Base-by-base conservation (phyloP, 129 eudicot genomes). In the Chrysanthemum makinoi region DNA sequence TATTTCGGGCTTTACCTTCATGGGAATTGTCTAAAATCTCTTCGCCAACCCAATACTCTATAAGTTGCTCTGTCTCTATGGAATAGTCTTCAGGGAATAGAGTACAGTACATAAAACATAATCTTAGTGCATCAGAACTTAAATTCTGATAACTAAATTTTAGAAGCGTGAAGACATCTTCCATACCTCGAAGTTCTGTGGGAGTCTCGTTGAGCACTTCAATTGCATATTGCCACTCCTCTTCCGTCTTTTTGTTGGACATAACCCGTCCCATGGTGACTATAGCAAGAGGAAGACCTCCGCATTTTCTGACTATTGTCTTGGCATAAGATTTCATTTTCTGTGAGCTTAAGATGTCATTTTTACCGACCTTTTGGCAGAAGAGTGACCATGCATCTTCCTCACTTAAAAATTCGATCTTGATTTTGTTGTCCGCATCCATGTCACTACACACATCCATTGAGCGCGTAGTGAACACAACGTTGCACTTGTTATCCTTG, bases 241-340 rank as follows among this genome's bases (percentile, higher is more conserved):
- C 82, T 54, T 70, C 73, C 0, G 74, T 69, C 56, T 62, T 74
- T 48, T 72, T 80, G 8, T 66, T 69, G 10, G 85, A 64, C 85
- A 80, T 80, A 10, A 81, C 83, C 46, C 82, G 48, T 24, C 85
- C 83, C 48, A 70, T 71, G 15, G 88, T 84, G 62, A 83, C 64
- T n/a, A 83, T 26, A 13, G 88, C 85, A 67, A 83, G 88, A 15
- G 88, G 88, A 44, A 69, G 73, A 61, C 88, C 88, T 17, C 83
- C 77, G 43, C 88, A 84, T 63, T 69, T 68, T 30, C 60, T 51
- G 9, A 73, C 75, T 20, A 84, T 69, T 3, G 60, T 61, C 55
- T 77, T 54, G n/a, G 85, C 78, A 52, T 48, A 74, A 49, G 35
- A 30, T 5, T 0, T 19, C 1, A 80, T 64, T 35, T 50, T 4